Base-by-base conservation (phyloP, 768 basidiomycete genomes). In the Hericium alpestre region DNA sequence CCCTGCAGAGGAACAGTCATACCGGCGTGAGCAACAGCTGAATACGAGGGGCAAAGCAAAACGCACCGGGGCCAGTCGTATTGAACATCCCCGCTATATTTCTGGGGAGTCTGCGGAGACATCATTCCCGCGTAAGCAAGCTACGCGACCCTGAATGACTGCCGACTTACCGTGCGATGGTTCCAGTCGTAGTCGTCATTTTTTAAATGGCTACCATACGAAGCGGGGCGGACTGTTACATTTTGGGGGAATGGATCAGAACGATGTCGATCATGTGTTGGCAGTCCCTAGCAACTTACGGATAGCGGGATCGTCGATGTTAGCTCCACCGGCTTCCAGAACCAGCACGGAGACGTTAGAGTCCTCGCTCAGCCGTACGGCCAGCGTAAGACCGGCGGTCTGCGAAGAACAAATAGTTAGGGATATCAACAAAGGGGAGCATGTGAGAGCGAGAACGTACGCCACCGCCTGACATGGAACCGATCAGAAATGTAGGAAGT, bases 381-480 rank as follows among this genome's bases (percentile, higher is more conserved):
- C 84, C 10, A 84, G 71, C 11, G 79, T 82, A 60, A 80, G 83
- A 16, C 84, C 84, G 4, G 82, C 75, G 4, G 81, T 83, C 49
- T 51, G 49, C 4, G 32, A 10, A 10, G 23, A 6, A 25, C 32
- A 10, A 16, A 18, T 27, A 10, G 25, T 11, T 23, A 27, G 18
- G 10, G 9, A 16, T 23, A 51, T 18, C 7, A 51, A 22, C 13
- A 7, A 50, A 15, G 22, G 16, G 32, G 32, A 8, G 20, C 9
- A 7, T 32, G 32, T 3, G 49, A 20, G 20, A 51, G 25, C 25
- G 25, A 25, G 22, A 16, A 37, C 18, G 13, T 23, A 37, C 8
- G 15, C 15, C 22, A 16, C 23, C 22, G 16, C 9, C 16, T 23
- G 16, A 25, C 27, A 23, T 10, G 18, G n/a, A 23, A 18, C 9